A percentile compares a stretch with the other conserved stretches of the same genome.
These are phyloP conservation scores for Dryas alaskensis DNA, from an alignment of 306 rosid genomes.

Conservation along the genomic window DNA sequence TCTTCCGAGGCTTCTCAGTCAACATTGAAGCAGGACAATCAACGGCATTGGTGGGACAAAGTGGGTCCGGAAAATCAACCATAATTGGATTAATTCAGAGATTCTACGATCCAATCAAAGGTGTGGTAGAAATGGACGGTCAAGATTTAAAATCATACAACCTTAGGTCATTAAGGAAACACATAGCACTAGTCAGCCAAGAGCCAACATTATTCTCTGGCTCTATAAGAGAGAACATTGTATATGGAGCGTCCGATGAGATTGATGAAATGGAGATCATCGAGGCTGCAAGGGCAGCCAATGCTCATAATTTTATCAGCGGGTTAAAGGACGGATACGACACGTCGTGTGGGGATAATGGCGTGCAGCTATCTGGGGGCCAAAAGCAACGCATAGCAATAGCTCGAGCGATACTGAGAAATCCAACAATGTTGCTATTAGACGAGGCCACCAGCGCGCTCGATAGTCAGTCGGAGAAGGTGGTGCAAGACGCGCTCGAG, in stretches of 20 bases:
- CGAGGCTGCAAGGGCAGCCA: slow-evolving; percentile 48
- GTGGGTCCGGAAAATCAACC: slow-evolving; percentile 52
- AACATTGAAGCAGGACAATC: slow-evolving; percentile 42
- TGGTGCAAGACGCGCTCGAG: slow-evolving; percentile 44
- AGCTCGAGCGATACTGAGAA: slow-evolving; percentile 49
- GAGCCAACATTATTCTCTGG: slow-evolving; percentile 29
- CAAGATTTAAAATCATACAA: slow-evolving; percentile 34
- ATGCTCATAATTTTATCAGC: slow-evolving; percentile 47
- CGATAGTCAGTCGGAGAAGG: slow-evolving; percentile 42
- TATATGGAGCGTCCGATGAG: slow-evolving; percentile 28
- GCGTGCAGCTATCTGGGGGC: slow-evolving; percentile 53
- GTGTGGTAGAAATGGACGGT: slow-evolving; percentile 34
- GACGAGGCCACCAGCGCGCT: slow-evolving; percentile 69
- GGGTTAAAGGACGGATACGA: slow-evolving; percentile 42
- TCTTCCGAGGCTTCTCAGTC: slow-evolving; percentile 37
- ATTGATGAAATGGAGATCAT: slow-evolving; percentile 38
- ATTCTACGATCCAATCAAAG: slow-evolving; percentile 51
- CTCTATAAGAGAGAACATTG: slow-evolving; percentile 51
- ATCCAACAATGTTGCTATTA: slow-evolving; percentile 39
- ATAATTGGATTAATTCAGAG: slow-evolving; percentile 48
- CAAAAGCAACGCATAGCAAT: slow-evolving; percentile 62
- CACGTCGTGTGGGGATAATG: slow-evolving; percentile 46
- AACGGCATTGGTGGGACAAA: slow-evolving; percentile 52
- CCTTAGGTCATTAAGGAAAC: slow-evolving; percentile 40
- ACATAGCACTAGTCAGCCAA: slow-evolving; percentile 48